Evolutionary conservation across 2,329 filamentous ascomycete species (phyloP).

Genomic region (Xylaria polymorpha): DNA sequence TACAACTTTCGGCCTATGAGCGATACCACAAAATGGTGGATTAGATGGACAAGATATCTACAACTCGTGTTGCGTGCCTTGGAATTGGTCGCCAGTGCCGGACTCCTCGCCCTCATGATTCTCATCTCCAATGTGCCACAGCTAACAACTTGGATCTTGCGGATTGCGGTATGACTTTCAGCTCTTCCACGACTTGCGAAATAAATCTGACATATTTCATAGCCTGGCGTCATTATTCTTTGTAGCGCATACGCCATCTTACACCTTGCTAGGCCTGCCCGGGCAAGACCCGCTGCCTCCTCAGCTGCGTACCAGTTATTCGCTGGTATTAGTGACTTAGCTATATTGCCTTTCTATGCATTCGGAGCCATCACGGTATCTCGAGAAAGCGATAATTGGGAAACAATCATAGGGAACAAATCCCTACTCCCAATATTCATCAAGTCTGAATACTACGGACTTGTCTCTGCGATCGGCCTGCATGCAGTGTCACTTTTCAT

Average conservation of each 20-base stretch:
- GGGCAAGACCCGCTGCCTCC: constrained; percentile 78
- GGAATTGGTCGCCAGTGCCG: constrained; percentile 75
- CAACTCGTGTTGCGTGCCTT: constrained; percentile 77
- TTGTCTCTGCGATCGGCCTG: constrained; percentile 71
- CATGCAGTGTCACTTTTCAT: constrained; percentile 77
- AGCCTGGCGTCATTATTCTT: constrained; percentile 81
- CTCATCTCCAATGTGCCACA: constrained; percentile 75
- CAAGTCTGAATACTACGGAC: constrained; percentile 74
- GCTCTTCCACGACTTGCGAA: not conserved
- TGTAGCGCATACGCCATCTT: constrained; percentile 83
- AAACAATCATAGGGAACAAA: constrained; percentile 71
- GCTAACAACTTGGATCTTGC: constrained; percentile 78
- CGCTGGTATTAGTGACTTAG: constrained; percentile 76
- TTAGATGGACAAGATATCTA: constrained; percentile 74
- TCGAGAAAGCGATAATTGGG: constrained; percentile 67
- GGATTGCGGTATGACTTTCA: constrained; percentile 72
- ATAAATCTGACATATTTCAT: constrained; percentile 40
- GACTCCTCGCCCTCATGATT: constrained; percentile 79
- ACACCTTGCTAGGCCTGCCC: constrained; percentile 78
- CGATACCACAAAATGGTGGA: constrained; percentile 73
- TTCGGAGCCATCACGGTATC: constrained; percentile 63
- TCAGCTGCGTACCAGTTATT: constrained; percentile 92
- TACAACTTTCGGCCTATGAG: constrained; percentile 74
- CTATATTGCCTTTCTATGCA: constrained; percentile 65
- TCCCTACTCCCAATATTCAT: constrained; percentile 70